phyloP scores from a whole-genome alignment of 768 basidiomycete species.

The Chiua virens region DNA sequence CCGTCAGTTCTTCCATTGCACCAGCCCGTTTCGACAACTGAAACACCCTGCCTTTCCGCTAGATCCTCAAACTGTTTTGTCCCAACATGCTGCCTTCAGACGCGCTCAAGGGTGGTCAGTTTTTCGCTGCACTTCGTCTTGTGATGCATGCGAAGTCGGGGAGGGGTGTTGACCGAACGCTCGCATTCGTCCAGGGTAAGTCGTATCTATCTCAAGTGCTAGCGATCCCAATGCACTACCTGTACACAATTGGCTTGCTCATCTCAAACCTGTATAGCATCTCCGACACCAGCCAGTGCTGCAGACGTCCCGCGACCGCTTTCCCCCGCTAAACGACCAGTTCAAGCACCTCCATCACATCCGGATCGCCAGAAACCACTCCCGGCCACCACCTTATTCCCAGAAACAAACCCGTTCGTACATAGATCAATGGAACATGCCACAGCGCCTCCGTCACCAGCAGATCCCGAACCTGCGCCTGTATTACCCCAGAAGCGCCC shows the following conservation, averaged over 20 bases:
- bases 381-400: constrained; percentile 18
- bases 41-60: constrained; percentile 1
- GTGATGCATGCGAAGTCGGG: constrained; percentile 63
- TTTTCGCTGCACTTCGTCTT: constrained; percentile 73
- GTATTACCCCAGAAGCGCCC: constrained; percentile 11
- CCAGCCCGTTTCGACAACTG: background rate
- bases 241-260: background rate
- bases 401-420: constrained; percentile 31
- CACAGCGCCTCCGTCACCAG: background rate
- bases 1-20: constrained; percentile 39
- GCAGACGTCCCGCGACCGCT: constrained; percentile 5
- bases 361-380: constrained; percentile 27
- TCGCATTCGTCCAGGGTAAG: constrained; percentile 72
- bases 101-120: constrained; percentile 63
- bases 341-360: constrained; percentile 26
- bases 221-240: background rate
- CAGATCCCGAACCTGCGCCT: constrained; percentile 5
- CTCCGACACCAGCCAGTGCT: constrained; percentile 7
- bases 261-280: constrained; percentile 18
- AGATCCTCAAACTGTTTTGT: constrained; percentile 69
- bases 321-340: constrained; percentile 26
- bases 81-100: constrained; percentile 54
- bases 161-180: constrained; percentile 57
- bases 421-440: constrained; percentile 22
- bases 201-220: background rate